A percentile compares a stretch with the other conserved stretches of the same genome.
Evolutionary conservation across 768 basidiomycete species (phyloP).

Genomic region (Pilatotrama ljubarskyi): DNA sequence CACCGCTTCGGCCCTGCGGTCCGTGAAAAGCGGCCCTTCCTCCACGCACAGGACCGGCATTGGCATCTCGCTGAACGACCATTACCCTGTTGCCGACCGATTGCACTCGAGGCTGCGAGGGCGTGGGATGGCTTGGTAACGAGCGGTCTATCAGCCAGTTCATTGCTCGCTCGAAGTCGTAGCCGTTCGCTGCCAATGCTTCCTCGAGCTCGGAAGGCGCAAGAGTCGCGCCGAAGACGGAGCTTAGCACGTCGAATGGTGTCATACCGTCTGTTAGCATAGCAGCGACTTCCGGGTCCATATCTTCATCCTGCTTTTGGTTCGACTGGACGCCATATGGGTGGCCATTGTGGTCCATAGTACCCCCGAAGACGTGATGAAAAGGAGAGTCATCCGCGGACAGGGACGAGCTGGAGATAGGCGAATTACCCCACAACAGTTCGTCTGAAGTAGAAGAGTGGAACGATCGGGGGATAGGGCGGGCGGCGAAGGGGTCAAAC

Average conservation of each 20-base stretch:
- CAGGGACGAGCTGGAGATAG: conserved; percentile 49
- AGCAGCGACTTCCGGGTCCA: conserved; percentile 54
- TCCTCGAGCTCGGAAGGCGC: conserved; percentile 93
- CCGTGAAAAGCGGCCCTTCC: conserved; percentile 41
- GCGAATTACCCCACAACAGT: conserved; percentile 53
- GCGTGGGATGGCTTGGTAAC: conserved; percentile 45
- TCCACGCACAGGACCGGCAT: conserved; percentile 37
- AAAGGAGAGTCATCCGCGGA: conserved; percentile 50
- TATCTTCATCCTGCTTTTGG: conserved; percentile 27
- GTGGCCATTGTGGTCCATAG: conserved; percentile 22
- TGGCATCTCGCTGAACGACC: conserved; percentile 59
- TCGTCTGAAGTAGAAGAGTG: conserved; percentile 65
- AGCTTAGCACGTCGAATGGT: conserved; percentile 92
- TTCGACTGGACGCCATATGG: conserved; percentile 12
- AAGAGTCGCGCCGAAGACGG: conserved; percentile 89
- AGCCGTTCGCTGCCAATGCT: conserved; percentile 82
- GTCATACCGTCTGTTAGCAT: conserved; percentile 92
- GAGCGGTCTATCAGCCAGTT: conserved; percentile 86
- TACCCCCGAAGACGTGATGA: conserved; percentile 14
- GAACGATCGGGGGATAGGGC: conserved; percentile 54
- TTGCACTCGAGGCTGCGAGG: conserved; percentile 51
- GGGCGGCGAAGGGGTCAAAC: conserved; percentile 73
- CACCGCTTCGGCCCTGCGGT: conserved; percentile 28
- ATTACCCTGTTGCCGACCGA: conserved; percentile 68
- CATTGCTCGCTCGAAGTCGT: conserved; percentile 96